Evolutionary conservation across 2,329 filamentous ascomycete species (phyloP).

Genomic region (Diaporthe citriasiana): DNA sequence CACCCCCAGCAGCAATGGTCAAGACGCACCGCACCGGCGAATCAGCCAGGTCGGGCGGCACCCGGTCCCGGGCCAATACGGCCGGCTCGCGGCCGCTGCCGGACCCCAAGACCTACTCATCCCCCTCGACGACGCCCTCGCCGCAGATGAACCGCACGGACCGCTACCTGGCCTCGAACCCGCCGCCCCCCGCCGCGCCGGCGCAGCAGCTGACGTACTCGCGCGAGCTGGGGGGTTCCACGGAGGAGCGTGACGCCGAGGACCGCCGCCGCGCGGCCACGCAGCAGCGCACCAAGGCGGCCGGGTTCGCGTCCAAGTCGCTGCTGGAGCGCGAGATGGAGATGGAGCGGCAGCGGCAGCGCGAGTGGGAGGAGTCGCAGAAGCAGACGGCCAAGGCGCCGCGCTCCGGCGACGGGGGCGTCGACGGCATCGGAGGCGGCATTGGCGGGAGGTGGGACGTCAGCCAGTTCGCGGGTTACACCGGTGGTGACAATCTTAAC

Average conservation of each 20-base stretch:
- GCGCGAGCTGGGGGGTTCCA: slow-evolving; percentile 67
- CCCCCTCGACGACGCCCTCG: slow-evolving; percentile 45
- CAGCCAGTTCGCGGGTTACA: slow-evolving; percentile 80
- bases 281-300: slow-evolving; percentile 73
- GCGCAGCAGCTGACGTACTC: slow-evolving; percentile 56
- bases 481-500: slow-evolving; percentile 82
- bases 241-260: slow-evolving; percentile 73
- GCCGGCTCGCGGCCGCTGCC: slow-evolving; percentile 67
- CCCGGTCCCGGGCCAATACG: slow-evolving; percentile 52
- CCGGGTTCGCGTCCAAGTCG: slow-evolving; percentile 76
- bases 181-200: slow-evolving; percentile 58
- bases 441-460: slow-evolving; percentile 81
- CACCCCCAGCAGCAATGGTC: slow-evolving; percentile 46
- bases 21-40: slow-evolving; percentile 52
- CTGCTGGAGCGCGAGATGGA: slow-evolving; percentile 87
- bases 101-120: slow-evolving; percentile 57
- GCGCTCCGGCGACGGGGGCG: slow-evolving; percentile 61
- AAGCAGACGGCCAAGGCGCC: slow-evolving; percentile 71
- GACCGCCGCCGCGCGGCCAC: slow-evolving; percentile 71
- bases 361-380: slow-evolving; percentile 85
- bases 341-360: slow-evolving; percentile 80
- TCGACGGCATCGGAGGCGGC: slow-evolving; percentile 77
- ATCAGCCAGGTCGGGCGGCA: slow-evolving; percentile 49
- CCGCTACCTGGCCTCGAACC: slow-evolving; percentile 69
- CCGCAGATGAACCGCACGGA: slow-evolving; percentile 64